Evolutionary conservation across 2,329 filamentous ascomycete species (phyloP), one percentile per base, ranked within the genome.

Genomic region (Zymoseptoria pseudotritici): DNA sequence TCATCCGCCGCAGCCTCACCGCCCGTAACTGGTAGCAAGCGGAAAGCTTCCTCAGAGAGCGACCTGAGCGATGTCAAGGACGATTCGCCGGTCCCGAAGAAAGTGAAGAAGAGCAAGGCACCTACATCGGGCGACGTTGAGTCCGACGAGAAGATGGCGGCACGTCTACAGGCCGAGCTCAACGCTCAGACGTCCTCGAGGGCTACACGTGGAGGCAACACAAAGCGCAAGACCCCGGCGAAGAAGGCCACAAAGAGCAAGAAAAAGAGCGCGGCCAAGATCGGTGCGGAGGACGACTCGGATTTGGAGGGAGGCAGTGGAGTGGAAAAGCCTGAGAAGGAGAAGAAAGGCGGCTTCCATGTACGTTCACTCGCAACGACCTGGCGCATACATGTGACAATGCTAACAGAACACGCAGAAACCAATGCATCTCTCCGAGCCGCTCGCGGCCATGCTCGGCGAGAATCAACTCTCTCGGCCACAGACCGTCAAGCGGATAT

Each of bases 401-500:
- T 46, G 56, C 65, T 61, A 59, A 66, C 54, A 36, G 51, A 3
- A 42, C 42, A 42, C 59, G 42, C 58, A 78, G 80, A 92, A 92
- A 77, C 87, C 87, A 0, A 90, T 92, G 74, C 84, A 84, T 61
- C 83, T 94, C 54, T 91, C 88, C 66, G 79, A 81, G 56, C 82
- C 87, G 11, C 81, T 94, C 21, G 82, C 86, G 1, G 85, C 86
- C 60, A 78, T 94, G 20, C 83, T 88, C 59, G 88, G 88, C 53
- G 87, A 89, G 70, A 78, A 83, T 3, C 71, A 96, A 86, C 83
- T 99, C 21, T 96, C 94, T 17, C 88, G 94, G 50, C 93, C 94
- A 0, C 91, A 97, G 74, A 93, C 93, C 0, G 94, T 99, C 69
- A 97, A 97, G 80, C 89, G 89, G 73, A 86, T 99, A 57, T 99